Conservation (phyloP, 164 flowering plant genomes). For the Piper longum region DNA sequence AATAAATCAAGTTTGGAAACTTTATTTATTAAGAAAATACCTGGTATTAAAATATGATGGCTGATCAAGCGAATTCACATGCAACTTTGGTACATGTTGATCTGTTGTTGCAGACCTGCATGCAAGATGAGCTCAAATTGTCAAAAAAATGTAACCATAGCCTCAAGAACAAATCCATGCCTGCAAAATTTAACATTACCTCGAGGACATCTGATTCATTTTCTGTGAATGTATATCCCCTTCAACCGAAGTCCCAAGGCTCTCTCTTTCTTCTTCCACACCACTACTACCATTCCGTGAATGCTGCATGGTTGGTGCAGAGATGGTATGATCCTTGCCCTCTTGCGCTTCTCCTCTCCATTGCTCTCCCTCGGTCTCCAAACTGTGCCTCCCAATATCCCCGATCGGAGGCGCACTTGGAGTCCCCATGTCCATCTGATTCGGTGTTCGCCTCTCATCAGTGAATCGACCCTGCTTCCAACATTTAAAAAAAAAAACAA, state of each 20-base stretch:
- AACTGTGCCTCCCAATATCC: conserved; percentile 27
- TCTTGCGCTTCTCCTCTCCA: conserved; percentile 4
- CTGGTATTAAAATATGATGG: conserved; percentile 34
- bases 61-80: conserved; percentile 20
- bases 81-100: conserved; percentile 18
- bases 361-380: conserved; percentile 10
- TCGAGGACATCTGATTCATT: conserved; percentile 19
- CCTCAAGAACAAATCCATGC: too few species aligned
- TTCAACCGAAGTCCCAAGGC: conserved; percentile 15
- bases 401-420: conserved; percentile 86
- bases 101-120: conserved; percentile 18
- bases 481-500: too few species aligned
- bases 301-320: conserved; percentile 10
- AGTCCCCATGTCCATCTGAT: conserved; percentile 42
- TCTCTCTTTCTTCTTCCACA: conserved; percentile 12
- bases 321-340: background rate
- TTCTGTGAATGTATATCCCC: conserved; percentile 7
- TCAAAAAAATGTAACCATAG: background rate
- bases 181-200: conserved; percentile 12
- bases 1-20: background rate
- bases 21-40: conserved; percentile 9
- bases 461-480: conserved; percentile 16
- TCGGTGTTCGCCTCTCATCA: conserved; percentile 10
- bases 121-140: conserved; percentile 1
- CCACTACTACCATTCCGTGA: conserved; percentile 7